phyloP scores from a whole-genome alignment of 2,329 filamentous ascomycete genomes.

The Paradendryphiella salina region DNA sequence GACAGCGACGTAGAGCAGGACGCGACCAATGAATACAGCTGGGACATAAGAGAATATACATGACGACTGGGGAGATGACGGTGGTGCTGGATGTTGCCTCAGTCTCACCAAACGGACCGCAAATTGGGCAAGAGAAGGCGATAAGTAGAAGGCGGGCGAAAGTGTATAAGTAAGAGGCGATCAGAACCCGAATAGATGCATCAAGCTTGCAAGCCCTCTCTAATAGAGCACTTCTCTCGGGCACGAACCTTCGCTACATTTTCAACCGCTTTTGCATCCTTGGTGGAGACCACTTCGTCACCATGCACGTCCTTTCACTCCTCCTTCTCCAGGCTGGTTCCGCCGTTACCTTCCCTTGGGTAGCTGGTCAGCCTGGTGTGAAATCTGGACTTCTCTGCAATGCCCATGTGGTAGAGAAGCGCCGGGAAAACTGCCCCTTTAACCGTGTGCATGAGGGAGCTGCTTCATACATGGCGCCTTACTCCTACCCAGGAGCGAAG shows the following conservation, averaged over 20 bases:
- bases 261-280: background rate
- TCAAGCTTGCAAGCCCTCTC: background rate
- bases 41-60: background rate
- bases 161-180: constrained; percentile 1
- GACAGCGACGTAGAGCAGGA: background rate
- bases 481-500: constrained; percentile 51
- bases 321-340: constrained; percentile 23
- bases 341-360: constrained; percentile 26
- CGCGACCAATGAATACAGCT: constrained; percentile 1
- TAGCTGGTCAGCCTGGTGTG: constrained; percentile 24
- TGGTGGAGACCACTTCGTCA: background rate
- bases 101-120: background rate
- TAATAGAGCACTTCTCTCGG: background rate
- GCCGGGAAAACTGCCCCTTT: constrained; percentile 28
- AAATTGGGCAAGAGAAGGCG: background rate
- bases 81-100: background rate
- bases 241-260: background rate
- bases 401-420: constrained; percentile 15
- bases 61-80: background rate
- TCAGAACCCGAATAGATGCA: background rate
- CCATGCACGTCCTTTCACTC: constrained; percentile 22
- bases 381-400: constrained; percentile 20
- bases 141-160: background rate
- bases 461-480: constrained; percentile 21
- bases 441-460: constrained; percentile 30